Percentiles rank a stretch among this genome's conserved stretches.
These are phyloP conservation scores for Pelargonium australe DNA, from an alignment of 441 rosid species.

Conservation along the genomic window DNA sequence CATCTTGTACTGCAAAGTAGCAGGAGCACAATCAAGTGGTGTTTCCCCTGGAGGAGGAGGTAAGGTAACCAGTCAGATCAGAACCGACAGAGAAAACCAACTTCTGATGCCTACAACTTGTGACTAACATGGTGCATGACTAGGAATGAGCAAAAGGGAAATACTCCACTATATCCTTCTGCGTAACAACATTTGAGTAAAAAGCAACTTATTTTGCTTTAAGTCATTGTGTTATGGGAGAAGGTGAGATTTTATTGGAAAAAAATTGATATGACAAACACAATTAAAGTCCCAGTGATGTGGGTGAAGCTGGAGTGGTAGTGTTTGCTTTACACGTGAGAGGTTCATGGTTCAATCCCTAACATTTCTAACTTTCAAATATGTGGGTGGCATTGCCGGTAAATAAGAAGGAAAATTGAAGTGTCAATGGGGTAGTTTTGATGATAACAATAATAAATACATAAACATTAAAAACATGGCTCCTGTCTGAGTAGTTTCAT, in stretches of 20 bases:
- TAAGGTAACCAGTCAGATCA: background rate
- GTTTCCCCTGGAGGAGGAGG: constrained; percentile 58
- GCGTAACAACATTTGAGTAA: background rate
- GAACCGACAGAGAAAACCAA: background rate
- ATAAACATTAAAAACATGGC: background rate
- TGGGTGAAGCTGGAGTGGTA: no score
- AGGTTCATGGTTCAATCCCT: background rate
- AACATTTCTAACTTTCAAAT: no score
- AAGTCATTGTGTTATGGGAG: background rate
- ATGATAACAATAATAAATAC: background rate
- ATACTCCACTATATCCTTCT: background rate
- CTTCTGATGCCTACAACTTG: background rate
- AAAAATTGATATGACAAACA: background rate
- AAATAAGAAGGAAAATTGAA: background rate
- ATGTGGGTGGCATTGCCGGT: background rate
- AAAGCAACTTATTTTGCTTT: background rate
- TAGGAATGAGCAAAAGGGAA: constrained; percentile 2
- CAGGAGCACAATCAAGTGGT: constrained; percentile 85
- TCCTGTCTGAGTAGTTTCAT: background rate
- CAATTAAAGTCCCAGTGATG: background rate
- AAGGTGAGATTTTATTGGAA: background rate
- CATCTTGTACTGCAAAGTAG: constrained; percentile 85
- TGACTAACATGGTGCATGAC: background rate
- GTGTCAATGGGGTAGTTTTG: background rate
- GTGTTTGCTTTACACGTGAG: background rate